Evolutionary conservation across 208 protist species (phyloP).

Genomic region (Spironucleus salmonicida): DNA sequence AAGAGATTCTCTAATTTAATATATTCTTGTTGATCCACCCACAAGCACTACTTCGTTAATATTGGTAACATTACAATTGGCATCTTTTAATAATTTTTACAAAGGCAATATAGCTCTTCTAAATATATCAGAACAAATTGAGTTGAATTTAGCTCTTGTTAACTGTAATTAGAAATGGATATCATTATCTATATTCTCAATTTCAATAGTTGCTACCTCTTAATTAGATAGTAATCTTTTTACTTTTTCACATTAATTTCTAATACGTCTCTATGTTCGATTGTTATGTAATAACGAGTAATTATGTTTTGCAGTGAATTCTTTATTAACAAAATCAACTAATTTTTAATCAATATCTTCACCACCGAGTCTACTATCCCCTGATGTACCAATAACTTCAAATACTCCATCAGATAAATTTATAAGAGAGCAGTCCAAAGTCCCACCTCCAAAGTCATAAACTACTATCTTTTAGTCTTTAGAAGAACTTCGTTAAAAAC

Average conservation of each 20-base stretch:
- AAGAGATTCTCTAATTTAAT: slow-evolving; percentile 32
- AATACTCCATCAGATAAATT: slow-evolving; percentile 93
- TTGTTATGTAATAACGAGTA: not conserved
- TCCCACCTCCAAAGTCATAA: slow-evolving; percentile 81
- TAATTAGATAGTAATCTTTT: not conserved
- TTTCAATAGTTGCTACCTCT: not conserved
- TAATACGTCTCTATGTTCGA: not conserved
- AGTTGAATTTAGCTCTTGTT: not conserved
- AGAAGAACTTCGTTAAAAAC: slow-evolving; percentile 32
- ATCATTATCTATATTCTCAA: not conserved
- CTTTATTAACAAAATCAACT: not conserved
- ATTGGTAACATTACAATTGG: not conserved
- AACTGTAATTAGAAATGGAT: not conserved
- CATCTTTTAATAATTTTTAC: not conserved
- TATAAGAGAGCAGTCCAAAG: slow-evolving; percentile 84
- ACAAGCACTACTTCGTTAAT: slow-evolving; percentile 36
- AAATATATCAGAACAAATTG: not conserved
- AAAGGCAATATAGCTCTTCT: not conserved
- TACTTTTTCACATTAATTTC: not conserved
- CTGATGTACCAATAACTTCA: slow-evolving; percentile 90
- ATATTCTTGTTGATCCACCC: slow-evolving; percentile 34
- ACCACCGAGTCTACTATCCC: slow-evolving; percentile 94
- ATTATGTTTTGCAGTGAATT: not conserved
- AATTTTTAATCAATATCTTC: slow-evolving; percentile 58
- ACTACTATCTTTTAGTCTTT: slow-evolving; percentile 55